Base-by-base conservation (phyloP, 257 asterid genomes). In the Capsicum chinense region DNA sequence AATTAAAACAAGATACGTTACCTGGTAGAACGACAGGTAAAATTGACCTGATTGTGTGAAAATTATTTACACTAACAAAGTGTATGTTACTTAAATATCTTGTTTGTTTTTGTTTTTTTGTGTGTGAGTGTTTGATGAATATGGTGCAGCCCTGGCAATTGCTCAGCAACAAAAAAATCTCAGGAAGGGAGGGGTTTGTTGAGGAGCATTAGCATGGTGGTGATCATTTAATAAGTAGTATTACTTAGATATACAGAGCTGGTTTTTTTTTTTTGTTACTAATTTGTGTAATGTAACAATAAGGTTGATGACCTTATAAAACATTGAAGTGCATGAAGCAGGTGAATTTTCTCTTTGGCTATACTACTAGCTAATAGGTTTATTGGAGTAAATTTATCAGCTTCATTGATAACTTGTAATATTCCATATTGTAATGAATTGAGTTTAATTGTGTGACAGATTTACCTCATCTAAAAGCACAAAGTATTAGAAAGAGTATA, bases 161-260 rank as follows among this genome's bases (percentile, higher is more conserved):
- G 98, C 95, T 91, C 92, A 74, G 90, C 86, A 81, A 87, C 98
- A 92, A 94, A 92, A 85, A 87, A 42, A 64, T 87, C 90, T 88
- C 91, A 74, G 10, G 47, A 12, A 82, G 88, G 83, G 91, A 85
- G 56, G 47, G 87, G 90, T 93, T 92, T 93, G 93, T 83, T 87
- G 87, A 19, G 81, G 93, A 93, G 94, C 96, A 92, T 84, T 84
- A 39, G 89, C 87, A 82, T 84, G 68, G 90, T 83, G 91, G 89
- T 76, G 83, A 62, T 80, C 71, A 50, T 56, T 15, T 58, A 60
- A 67, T 67, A 67, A 67, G 74, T 67, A 73, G 82, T 39, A 69
- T 33, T 84, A 80, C 81, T 89, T 82, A 79, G 86, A 42, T 15
- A 68, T 83, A 79, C 11, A 57, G 83, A 82, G 4, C 5, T 47